Conservation (phyloP, 2,329 filamentous ascomycete genomes). For the Gliomastix tumulicola region DNA sequence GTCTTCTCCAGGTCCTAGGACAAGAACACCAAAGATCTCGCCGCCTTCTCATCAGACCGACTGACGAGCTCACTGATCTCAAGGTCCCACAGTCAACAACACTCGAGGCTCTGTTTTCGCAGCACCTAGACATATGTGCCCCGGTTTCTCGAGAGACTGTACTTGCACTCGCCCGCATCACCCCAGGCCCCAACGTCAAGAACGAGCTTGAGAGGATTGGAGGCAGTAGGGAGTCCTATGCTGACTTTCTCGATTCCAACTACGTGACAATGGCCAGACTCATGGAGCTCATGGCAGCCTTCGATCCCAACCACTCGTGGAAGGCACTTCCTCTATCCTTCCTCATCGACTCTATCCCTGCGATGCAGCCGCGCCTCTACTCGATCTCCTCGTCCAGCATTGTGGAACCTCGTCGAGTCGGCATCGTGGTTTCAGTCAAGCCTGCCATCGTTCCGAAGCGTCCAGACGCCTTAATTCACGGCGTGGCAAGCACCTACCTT, state of each 20-base stretch:
- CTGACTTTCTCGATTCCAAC: neutral
- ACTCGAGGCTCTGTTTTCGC: constrained; percentile 24
- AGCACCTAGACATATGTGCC: constrained; percentile 33
- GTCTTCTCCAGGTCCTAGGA: constrained; percentile 19
- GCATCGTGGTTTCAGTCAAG: constrained; percentile 13
- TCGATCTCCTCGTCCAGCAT: constrained; percentile 52
- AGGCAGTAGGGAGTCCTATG: neutral
- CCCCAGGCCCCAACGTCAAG: constrained; percentile 24
- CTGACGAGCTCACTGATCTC: constrained; percentile 7
- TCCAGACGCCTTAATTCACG: constrained; percentile 3
- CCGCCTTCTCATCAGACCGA: constrained; percentile 9
- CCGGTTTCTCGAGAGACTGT: constrained; percentile 31
- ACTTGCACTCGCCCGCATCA: constrained; percentile 43
- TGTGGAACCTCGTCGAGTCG: constrained; percentile 9
- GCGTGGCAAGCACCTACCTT: constrained; percentile 11
- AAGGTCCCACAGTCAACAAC: constrained; percentile 26
- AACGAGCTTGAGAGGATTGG: neutral
- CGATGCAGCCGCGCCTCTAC: constrained; percentile 46
- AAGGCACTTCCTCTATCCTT: constrained; percentile 30
- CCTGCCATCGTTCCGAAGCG: constrained; percentile 14
- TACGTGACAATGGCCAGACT: constrained; percentile 16
- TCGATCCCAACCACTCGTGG: constrained; percentile 9
- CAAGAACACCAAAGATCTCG: constrained; percentile 11
- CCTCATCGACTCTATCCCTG: constrained; percentile 49
- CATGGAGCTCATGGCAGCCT: constrained; percentile 4